phyloP scores from a whole-genome alignment of 2,329 filamentous ascomycete genomes.

The Pseudocercospora eumusae region DNA sequence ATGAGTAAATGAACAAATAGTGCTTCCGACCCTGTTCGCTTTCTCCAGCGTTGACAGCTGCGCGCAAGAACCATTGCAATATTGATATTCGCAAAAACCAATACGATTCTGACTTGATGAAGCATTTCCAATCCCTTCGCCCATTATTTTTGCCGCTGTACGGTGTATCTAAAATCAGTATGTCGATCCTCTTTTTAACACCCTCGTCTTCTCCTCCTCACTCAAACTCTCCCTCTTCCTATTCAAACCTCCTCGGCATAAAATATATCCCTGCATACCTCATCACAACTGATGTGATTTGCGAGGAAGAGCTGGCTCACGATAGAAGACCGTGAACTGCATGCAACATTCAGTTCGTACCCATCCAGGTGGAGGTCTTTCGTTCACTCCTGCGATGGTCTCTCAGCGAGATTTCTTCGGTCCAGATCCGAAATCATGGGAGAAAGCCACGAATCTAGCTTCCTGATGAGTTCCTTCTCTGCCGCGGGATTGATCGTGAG shows the following conservation, averaged over 20 bases:
- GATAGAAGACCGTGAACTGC: conserved; percentile 13
- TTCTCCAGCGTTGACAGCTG: background rate
- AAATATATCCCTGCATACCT: conserved; percentile 14
- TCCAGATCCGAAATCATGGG: conserved; percentile 59
- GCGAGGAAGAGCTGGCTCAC: background rate
- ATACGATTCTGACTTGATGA: too few relatives aligned
- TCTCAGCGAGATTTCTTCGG: conserved; percentile 49
- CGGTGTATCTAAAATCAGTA: conserved; percentile 18
- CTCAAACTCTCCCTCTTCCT: conserved; percentile 12
- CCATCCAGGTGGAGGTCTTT: conserved; percentile 11
- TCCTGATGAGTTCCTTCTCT: conserved; percentile 51
- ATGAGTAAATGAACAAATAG: background rate
- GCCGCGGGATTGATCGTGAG: conserved; percentile 46
- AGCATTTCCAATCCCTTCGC: too few relatives aligned
- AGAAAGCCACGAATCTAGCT: conserved; percentile 52
- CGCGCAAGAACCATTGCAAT: background rate
- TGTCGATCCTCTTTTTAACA: conserved; percentile 16
- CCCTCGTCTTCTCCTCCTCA: conserved; percentile 12
- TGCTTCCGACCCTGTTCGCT: background rate
- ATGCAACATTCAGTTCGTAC: conserved; percentile 11
- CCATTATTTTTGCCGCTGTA: conserved; percentile 2
- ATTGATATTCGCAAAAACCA: too few relatives aligned
- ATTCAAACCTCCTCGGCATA: conserved; percentile 13
- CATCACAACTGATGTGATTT: background rate
- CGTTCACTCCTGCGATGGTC: conserved; percentile 9